Conservation (phyloP, 2,329 filamentous ascomycete genomes). For the Botrytis porri region DNA sequence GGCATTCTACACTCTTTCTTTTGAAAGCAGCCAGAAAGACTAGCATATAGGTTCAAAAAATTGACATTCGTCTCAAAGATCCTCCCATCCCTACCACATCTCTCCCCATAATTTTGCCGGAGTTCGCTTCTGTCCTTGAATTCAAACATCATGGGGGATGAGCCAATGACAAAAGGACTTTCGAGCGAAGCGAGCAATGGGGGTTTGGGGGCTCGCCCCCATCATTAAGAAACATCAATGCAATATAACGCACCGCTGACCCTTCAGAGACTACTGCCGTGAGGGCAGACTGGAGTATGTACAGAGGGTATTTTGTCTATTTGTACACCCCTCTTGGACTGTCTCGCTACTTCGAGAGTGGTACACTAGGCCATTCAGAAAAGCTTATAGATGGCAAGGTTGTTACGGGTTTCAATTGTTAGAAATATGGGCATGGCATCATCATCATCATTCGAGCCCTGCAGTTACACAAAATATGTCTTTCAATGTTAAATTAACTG, state of each 20-base stretch:
- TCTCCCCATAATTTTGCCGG: not conserved
- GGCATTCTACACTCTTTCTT: no score
- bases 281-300: not conserved
- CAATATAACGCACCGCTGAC: not conserved
- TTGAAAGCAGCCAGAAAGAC: not conserved
- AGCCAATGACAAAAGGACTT: not conserved
- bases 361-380: not conserved
- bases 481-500: constrained; percentile 1
- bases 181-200: not conserved
- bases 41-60: not conserved
- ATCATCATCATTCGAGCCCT: not conserved
- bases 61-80: not conserved
- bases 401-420: not conserved
- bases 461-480: not conserved
- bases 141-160: not conserved
- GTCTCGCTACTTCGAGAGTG: not conserved
- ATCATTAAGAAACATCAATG: not conserved
- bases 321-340: not conserved
- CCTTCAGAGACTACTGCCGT: not conserved
- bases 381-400: not conserved
- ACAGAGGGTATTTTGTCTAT: not conserved
- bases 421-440: not conserved
- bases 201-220: not conserved
- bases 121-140: no score
- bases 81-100: not conserved